Evolutionary conservation across 495 filamentous ascomycete genomes (phyloP).

Genomic region (Geopyxis carbonaria): DNA sequence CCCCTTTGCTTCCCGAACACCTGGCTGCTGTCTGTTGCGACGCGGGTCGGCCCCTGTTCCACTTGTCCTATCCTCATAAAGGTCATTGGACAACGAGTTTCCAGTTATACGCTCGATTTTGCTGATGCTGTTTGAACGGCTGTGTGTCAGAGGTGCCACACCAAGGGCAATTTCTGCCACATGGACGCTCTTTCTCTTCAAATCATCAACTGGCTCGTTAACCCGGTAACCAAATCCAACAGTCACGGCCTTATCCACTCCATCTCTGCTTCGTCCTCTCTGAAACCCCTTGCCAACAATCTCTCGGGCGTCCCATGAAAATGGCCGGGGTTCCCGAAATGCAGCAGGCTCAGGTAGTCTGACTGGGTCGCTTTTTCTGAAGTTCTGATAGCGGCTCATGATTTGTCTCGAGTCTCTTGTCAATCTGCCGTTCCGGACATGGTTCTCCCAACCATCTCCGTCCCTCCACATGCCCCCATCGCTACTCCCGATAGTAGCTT

Average conservation of each 20-base stretch:
- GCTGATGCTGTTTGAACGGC: constrained; percentile 5
- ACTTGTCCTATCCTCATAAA: constrained; percentile 7
- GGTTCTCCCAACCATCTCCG: neutral
- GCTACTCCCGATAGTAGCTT: neutral
- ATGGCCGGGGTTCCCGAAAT: neutral
- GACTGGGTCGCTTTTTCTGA: neutral
- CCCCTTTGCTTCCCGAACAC: constrained; percentile 5
- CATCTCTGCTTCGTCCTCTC: constrained; percentile 3
- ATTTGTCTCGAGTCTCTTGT: constrained; percentile 4
- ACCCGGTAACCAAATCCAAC: constrained; percentile 5
- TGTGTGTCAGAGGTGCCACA: neutral
- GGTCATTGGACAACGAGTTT: constrained; percentile 17
- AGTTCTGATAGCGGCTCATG: neutral
- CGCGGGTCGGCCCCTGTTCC: constrained; percentile 3
- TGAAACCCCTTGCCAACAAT: constrained; percentile 5
- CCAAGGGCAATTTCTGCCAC: neutral
- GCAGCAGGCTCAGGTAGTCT: neutral
- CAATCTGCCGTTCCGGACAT: constrained; percentile 1
- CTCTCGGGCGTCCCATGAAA: constrained; percentile 6
- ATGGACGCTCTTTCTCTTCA: neutral
- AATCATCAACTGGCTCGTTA: neutral
- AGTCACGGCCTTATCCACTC: constrained; percentile 2
- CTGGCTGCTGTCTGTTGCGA: constrained; percentile 11
- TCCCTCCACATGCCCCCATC: neutral
- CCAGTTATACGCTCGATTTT: constrained; percentile 24